Evolutionary conservation across 805 yeast genomes (phyloP), one percentile per base, ranked within the genome.

Genomic region (Henningerozyma blattae): DNA sequence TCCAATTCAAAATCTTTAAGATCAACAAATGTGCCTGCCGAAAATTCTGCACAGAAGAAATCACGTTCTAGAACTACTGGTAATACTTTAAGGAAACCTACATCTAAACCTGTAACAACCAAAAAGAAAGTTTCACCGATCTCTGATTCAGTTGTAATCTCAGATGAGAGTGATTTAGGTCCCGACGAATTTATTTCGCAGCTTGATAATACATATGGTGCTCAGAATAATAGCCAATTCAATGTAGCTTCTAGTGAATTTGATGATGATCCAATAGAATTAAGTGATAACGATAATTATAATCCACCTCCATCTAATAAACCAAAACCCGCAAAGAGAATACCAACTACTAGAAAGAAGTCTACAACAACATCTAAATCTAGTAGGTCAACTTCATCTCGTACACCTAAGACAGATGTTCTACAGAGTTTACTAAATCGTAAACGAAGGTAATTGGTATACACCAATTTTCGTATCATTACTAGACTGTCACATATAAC

Each of bases 321-420:
- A 15, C 42, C 38, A n/a, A 33, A 31, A 5, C 27, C 19, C 4
- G 9, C 36, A 8, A 20, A 18, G n/a, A 29, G 32, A 17, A 31
- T 19, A 8, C 9, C 30, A n/a, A 15, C 36, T 22, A 16, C 22
- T 31, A 42, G 15, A 36, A 37, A 18, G 44, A 46, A 24, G 44
- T 39, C 15, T 9, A 15, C 33, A 10, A 15, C 27, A 18, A 15
- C 31, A 4, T n/a, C 28, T 34, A 43, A 27, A 43, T 32, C 28
- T 5, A 15, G 27, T 7, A 15, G 29, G 17, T 3, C 44, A 8
- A 42, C 32, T 22, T 26, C 33, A 8, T 35, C 47, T 4, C 38
- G 38, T 17, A 53, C 58, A 5, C 59, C 59, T 10, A 53, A 52
- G 35, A 52, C 58, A 3, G 54, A 54, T 34, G 41, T 52, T 14